phyloP scores from a whole-genome alignment of 2,329 filamentous ascomycete species.

The Epichloe gansuensis region DNA sequence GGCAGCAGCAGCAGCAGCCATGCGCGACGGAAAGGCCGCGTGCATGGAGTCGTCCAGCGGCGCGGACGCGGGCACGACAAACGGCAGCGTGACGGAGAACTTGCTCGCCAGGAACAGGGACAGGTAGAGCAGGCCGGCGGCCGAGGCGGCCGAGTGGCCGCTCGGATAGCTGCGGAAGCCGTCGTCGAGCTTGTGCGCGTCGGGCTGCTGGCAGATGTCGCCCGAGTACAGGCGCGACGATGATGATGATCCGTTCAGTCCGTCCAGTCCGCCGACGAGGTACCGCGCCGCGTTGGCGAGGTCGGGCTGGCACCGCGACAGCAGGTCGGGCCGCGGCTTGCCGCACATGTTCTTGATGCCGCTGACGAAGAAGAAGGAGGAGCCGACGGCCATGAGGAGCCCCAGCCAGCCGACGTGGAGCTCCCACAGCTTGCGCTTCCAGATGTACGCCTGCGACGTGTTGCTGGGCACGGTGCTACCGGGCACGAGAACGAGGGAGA shows the following conservation, averaged over 20 bases:
- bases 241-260: constrained; percentile 10
- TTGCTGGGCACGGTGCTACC: constrained; percentile 52
- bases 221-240: constrained; percentile 58
- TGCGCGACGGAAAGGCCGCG: constrained; percentile 66
- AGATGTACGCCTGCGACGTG: constrained; percentile 53
- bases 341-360: constrained; percentile 71
- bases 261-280: constrained; percentile 50
- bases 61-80: constrained; percentile 34
- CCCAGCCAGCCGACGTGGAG: constrained; percentile 79
- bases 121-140: constrained; percentile 72
- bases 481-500: constrained; percentile 60
- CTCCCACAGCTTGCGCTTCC: constrained; percentile 82
- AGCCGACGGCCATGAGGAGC: constrained; percentile 57
- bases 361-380: constrained; percentile 69
- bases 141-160: constrained; percentile 51
- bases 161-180: constrained; percentile 68
- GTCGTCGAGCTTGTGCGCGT: constrained; percentile 53
- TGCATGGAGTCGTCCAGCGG: constrained; percentile 33
- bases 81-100: constrained; percentile 62
- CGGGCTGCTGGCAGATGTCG: constrained; percentile 59
- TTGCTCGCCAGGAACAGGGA: constrained; percentile 80
- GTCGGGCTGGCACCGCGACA: constrained; percentile 70
- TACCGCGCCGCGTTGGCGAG: constrained; percentile 46
- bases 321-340: constrained; percentile 67
- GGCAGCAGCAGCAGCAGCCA: constrained; percentile 13